Evolutionary conservation across 345 rosid species (phyloP), one percentile per base, ranked within the genome.

Genomic region (Lepidium didymum): DNA sequence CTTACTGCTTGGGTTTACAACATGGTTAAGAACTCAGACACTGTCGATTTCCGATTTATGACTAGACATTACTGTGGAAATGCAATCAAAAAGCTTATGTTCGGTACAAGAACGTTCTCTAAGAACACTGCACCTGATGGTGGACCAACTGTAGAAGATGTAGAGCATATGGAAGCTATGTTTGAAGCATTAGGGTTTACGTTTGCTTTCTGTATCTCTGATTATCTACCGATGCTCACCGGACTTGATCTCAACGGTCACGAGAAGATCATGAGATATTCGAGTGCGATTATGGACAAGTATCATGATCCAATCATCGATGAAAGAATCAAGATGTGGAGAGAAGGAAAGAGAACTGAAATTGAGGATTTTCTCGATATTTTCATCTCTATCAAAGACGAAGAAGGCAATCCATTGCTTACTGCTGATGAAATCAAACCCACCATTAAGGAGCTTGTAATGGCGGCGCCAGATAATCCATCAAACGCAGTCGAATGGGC

Each of bases 181-280:
- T 81, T 86, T 61, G 76, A 47, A 6, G 45, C 41, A 27, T 70
- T 86, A 29, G 41, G 42, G 11, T 58, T 75, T 49, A 6, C 78
- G 3, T 81, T 57, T 15, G 69, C 91, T 0, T 86, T 82, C 49
- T 79, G 82, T 40, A 29, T 82, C 15, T 84, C 88, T 0, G 86
- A 84, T 66, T 84, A 78, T 31, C 18, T 84, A 11, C 86, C 91
- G 0, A 75, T 61, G 23, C 75, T 81, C 41, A 62, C 67, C 5
- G 77, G 78, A 12, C 51, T 68, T 38, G 83, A 80, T 67, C 57
- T 57, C 41, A 77, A 78, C 11, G 85, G 85, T 8, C 81, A 75
- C 53, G 84, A 80, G 52, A 80, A 75, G 73, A 72, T 53, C 27
- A 50, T 70, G 66, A 71, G 67, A 40, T 77, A 70, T 10, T 70